Conservation (phyloP, 2,329 filamentous ascomycete species). For the Alternaria gansuensis region DNA sequence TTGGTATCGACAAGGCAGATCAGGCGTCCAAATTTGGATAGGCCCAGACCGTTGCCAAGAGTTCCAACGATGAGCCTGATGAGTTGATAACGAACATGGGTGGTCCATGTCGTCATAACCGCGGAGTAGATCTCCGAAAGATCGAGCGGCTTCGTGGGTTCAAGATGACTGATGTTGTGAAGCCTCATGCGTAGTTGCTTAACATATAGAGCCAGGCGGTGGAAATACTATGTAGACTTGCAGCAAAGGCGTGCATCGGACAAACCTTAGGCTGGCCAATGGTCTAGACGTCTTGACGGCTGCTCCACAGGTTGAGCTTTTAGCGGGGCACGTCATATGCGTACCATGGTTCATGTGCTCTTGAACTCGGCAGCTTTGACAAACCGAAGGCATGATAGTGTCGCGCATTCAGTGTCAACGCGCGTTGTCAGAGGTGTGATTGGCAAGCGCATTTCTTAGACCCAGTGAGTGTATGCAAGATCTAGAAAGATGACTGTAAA, state of each 20-base stretch:
- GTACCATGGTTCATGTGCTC: conserved; percentile 10
- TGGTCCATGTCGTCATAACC: conserved; percentile 32
- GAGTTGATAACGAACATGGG: conserved; percentile 11
- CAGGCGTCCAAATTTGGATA: conserved; percentile 8
- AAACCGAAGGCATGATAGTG: conserved; percentile 1
- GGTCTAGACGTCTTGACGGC: not conserved
- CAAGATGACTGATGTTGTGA: not conserved
- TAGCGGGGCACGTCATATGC: conserved; percentile 11
- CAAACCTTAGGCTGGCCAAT: not conserved
- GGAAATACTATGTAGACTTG: not conserved
- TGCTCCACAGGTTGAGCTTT: conserved; percentile 3
- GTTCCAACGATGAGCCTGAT: conserved; percentile 21
- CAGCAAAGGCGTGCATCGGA: not conserved
- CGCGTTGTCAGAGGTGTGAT: conserved; percentile 8
- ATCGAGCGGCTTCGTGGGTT: conserved; percentile 2
- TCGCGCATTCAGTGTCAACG: conserved; percentile 2
- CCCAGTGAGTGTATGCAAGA: conserved; percentile 7
- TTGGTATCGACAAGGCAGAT: conserved; percentile 14
- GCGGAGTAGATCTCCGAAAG: conserved; percentile 3
- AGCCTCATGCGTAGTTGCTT: not conserved
- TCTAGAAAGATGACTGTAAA: conserved; percentile 2
- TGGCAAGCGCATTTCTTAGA: conserved; percentile 3
- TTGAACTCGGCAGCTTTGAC: conserved; percentile 6
- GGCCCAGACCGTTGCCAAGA: conserved; percentile 43
- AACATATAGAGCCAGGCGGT: not conserved